Evolutionary conservation across 495 filamentous ascomycete species (phyloP).

Genomic region (Penicillium atrosanguineum): DNA sequence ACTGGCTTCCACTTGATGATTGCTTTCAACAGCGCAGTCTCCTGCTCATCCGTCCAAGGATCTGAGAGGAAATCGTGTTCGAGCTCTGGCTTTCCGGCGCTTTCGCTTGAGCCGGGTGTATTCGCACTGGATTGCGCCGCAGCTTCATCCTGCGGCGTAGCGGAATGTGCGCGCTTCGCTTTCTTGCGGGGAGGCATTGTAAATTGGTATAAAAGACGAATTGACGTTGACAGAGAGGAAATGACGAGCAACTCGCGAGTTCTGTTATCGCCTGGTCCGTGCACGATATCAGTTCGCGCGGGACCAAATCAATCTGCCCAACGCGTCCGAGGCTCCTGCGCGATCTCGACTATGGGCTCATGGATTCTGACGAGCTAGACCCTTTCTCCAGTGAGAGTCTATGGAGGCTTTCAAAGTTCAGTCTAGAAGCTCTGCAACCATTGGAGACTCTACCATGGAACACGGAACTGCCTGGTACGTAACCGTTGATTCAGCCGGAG

Average conservation of each 20-base stretch:
- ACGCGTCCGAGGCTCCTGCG: not conserved
- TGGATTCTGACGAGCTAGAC: constrained; percentile 49
- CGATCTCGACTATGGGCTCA: constrained; percentile 24
- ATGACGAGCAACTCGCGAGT: constrained; percentile 11
- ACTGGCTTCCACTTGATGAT: constrained; percentile 92
- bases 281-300: constrained; percentile 27
- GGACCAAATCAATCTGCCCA: constrained; percentile 17
- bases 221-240: not conserved
- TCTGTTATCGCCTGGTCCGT: constrained; percentile 37
- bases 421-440: constrained; percentile 37
- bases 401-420: constrained; percentile 52
- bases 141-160: constrained; percentile 40
- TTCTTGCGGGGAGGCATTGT: constrained; percentile 78
- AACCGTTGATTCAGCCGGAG: not conserved
- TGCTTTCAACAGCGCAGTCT: constrained; percentile 85
- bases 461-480: constrained; percentile 35
- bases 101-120: constrained; percentile 34
- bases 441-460: constrained; percentile 39
- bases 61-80: constrained; percentile 57
- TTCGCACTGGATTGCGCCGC: constrained; percentile 31
- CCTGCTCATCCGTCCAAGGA: constrained; percentile 93
- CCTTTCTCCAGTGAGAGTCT: constrained; percentile 73
- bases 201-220: not conserved
- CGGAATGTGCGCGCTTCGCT: constrained; percentile 32
- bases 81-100: constrained; percentile 29